These are phyloP conservation scores for Erythrophleum ivorense DNA, from an alignment of 331 rosid species.

Conservation along the genomic window DNA sequence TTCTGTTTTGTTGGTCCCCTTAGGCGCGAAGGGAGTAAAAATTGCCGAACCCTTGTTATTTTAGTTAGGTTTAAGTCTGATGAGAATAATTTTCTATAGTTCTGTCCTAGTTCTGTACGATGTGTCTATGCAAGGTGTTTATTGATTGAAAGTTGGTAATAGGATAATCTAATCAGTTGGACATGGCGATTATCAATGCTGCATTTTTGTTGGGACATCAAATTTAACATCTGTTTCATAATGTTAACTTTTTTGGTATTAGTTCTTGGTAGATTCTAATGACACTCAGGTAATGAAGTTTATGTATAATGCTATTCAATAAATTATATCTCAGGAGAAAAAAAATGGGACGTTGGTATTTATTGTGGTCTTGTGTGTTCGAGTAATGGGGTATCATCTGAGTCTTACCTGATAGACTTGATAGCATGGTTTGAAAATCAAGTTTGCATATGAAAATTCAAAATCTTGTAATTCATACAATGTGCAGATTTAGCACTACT, in stretches of 20 bases:
- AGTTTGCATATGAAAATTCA: background rate
- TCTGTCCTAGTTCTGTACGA: background rate
- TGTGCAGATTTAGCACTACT: background rate
- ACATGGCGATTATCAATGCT: background rate
- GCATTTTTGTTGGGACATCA: background rate
- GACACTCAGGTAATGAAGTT: background rate
- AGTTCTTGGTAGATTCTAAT: background rate
- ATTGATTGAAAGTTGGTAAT: background rate
- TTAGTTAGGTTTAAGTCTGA: background rate
- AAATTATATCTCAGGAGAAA: background rate
- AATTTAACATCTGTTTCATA: background rate
- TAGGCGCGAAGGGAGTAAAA: background rate
- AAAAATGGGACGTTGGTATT: background rate
- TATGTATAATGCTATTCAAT: background rate
- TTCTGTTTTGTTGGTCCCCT: background rate
- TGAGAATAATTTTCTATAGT: background rate
- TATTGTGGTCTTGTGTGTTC: background rate
- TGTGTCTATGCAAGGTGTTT: background rate
- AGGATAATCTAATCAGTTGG: background rate
- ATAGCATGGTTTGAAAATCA: background rate
- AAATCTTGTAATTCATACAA: background rate
- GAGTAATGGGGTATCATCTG: background rate
- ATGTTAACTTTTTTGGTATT: background rate
- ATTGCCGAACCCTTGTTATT: background rate
- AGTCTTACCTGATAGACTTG: background rate